Base-by-base conservation (phyloP, 352 stramenopile genomes). In the Paralagenidium karlingii region DNA sequence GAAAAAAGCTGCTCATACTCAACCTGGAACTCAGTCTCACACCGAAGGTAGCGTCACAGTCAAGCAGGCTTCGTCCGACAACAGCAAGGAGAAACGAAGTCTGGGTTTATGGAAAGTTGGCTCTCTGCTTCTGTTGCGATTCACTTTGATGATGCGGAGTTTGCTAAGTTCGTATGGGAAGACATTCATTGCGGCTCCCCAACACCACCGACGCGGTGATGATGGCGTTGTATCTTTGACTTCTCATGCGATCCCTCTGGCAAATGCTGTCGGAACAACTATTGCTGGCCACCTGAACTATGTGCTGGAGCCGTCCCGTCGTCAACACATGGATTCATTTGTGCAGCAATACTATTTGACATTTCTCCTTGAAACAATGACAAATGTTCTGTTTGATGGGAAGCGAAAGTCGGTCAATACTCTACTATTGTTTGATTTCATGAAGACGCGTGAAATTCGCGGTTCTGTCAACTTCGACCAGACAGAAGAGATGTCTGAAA, bases 321-420 rank as follows among this genome's bases (percentile, higher is more conserved):
- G 57, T 38, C 51, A 78, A 34, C 10, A 24, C 5, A 71, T 70
- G 7, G 56, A 80, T 21, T 46, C 43, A 2, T 85, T 85, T 21
- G 70, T 74, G 4, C 68, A 64, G 44, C 70, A 84, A 42, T 89
- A 83, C 40, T 86, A 83, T 30, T 43, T 87, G 3, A 65, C 68
- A 10, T 92, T 84, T 18, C 49, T 89, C 3, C 49, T 92, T 24
- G 78, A 92, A 42, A 89, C 78, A 6, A 67, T 86, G 8, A 69
- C 77, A 25, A 52, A 62, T 27, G 58, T 84, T 4, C 27, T 88
- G 10, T 88, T 89, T 34, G 75, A 88, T 18, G 58, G 54, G 25
- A 86, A 82, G 53, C 82, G 76, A 33, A 84, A 80, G 29, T 73
- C 82, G 50, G 52, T 64, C 5, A 89, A 88, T 32, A 81, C 71